These are phyloP conservation scores for Lignosus rhinocerotis DNA, from an alignment of 1,284 basidiomycete species.

Conservation along the genomic window DNA sequence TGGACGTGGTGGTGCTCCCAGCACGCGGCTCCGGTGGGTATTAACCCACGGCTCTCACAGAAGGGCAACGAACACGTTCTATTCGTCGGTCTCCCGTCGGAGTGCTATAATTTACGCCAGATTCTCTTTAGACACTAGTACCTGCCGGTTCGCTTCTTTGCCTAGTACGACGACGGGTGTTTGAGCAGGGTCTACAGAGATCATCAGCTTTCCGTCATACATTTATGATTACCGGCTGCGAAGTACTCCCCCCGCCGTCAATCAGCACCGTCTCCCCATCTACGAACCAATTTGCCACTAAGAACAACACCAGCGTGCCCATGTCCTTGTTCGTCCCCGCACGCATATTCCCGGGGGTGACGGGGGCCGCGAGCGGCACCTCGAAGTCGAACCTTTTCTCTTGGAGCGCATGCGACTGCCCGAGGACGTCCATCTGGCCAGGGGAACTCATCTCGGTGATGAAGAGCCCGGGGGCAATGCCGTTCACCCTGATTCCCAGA, in stretches of 20 bases:
- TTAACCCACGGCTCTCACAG: background rate
- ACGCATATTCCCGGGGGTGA: slow-evolving; percentile 13
- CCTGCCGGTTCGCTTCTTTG: no score
- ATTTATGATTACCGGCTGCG: background rate
- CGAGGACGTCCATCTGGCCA: slow-evolving; percentile 33
- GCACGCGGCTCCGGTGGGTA: background rate
- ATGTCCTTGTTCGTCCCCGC: slow-evolving; percentile 45
- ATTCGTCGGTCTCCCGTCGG: no score
- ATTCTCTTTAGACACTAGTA: no score
- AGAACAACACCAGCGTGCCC: slow-evolving; percentile 44
- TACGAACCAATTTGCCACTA: slow-evolving; percentile 49
- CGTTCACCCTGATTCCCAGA: slow-evolving; percentile 52
- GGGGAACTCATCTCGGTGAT: slow-evolving; percentile 36
- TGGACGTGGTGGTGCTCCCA: background rate
- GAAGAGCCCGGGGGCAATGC: slow-evolving; percentile 46
- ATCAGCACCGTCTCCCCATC: slow-evolving; percentile 51
- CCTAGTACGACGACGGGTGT: slow-evolving; percentile 39
- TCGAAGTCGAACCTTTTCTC: slow-evolving; percentile 30
- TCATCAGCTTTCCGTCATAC: background rate
- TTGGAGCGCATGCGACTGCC: slow-evolving; percentile 33
- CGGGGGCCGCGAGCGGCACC: slow-evolving; percentile 35
- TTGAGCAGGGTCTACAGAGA: slow-evolving; percentile 36
- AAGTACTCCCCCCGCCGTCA: slow-evolving; percentile 45
- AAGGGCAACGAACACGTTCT: no score
- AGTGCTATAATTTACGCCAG: no score